A percentile compares a stretch with the other conserved stretches of the same genome.
phyloP scores from a whole-genome alignment of 1,284 basidiomycete genomes.

The Prillingera fragicola region DNA sequence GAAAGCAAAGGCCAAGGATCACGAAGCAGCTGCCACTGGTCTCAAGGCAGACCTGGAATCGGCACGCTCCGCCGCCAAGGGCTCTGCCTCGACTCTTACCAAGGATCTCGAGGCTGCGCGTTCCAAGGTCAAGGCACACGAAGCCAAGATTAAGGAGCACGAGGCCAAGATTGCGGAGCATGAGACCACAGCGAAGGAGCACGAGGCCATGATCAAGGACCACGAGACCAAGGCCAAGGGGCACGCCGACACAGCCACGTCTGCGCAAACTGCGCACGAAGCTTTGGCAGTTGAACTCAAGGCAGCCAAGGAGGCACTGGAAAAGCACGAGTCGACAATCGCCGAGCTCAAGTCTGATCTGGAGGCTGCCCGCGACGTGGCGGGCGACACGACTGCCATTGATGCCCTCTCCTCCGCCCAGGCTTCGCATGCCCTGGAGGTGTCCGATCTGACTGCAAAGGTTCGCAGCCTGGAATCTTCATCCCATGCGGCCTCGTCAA shows the following conservation, averaged over 20 bases:
- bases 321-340: slow-evolving; percentile 2
- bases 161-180: background rate
- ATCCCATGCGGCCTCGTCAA: slow-evolving; percentile 65
- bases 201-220: slow-evolving; percentile 1
- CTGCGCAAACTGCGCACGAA: slow-evolving; percentile 6
- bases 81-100: background rate
- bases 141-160: slow-evolving; percentile 1
- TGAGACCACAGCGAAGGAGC: slow-evolving; percentile 1
- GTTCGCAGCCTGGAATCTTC: slow-evolving; percentile 67
- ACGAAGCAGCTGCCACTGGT: background rate
- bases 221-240: background rate
- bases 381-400: background rate
- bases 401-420: slow-evolving; percentile 29
- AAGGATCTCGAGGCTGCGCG: background rate
- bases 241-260: background rate
- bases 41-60: background rate
- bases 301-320: background rate
- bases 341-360: slow-evolving; percentile 5
- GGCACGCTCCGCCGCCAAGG: background rate
- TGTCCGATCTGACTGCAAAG: slow-evolving; percentile 68
- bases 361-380: background rate
- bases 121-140: background rate
- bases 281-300: slow-evolving; percentile 3
- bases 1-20: background rate
- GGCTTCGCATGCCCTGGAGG: slow-evolving; percentile 68